These are phyloP conservation scores for Nitzschia sp. DNA, from an alignment of 108 stramenopile species.

Conservation along the genomic window DNA sequence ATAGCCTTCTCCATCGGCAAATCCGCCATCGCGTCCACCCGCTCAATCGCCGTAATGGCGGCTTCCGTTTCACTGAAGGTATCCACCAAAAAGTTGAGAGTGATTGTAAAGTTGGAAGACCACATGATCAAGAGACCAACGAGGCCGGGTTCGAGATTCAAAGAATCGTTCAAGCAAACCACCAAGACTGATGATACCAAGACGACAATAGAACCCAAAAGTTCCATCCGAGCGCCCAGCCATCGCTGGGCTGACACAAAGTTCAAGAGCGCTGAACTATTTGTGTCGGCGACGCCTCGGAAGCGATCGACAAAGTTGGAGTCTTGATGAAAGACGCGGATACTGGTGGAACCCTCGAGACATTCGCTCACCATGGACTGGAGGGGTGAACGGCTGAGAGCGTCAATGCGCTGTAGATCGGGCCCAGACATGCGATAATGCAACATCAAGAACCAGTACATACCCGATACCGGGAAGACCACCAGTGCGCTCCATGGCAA, in stretches of 20 bases:
- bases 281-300: slow-evolving; percentile 45
- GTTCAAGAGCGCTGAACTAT: slow-evolving; percentile 71
- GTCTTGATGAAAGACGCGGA: slow-evolving; percentile 65
- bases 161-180: slow-evolving; percentile 53
- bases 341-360: slow-evolving; percentile 80
- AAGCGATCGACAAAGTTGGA: slow-evolving; percentile 60
- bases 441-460: slow-evolving; percentile 63
- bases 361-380: slow-evolving; percentile 81
- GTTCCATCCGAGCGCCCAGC: slow-evolving; percentile 83
- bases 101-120: slow-evolving; percentile 78
- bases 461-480: slow-evolving; percentile 49
- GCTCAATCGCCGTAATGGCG: slow-evolving; percentile 82
- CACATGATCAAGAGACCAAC: slow-evolving; percentile 80
- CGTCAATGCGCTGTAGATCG: slow-evolving; percentile 85
- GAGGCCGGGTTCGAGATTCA: slow-evolving; percentile 60
- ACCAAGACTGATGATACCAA: slow-evolving; percentile 58
- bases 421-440: slow-evolving; percentile 75
- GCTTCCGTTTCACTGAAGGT: slow-evolving; percentile 79
- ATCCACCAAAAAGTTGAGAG: slow-evolving; percentile 76
- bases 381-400: slow-evolving; percentile 69
- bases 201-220: slow-evolving; percentile 74
- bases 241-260: slow-evolving; percentile 84
- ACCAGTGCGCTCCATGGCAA: slow-evolving; percentile 71
- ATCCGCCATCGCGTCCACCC: slow-evolving; percentile 72
- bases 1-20: slow-evolving; percentile 59